phyloP scores from a whole-genome alignment of 2,329 filamentous ascomycete genomes.

The Phaeosphaeriaceae sp. region DNA sequence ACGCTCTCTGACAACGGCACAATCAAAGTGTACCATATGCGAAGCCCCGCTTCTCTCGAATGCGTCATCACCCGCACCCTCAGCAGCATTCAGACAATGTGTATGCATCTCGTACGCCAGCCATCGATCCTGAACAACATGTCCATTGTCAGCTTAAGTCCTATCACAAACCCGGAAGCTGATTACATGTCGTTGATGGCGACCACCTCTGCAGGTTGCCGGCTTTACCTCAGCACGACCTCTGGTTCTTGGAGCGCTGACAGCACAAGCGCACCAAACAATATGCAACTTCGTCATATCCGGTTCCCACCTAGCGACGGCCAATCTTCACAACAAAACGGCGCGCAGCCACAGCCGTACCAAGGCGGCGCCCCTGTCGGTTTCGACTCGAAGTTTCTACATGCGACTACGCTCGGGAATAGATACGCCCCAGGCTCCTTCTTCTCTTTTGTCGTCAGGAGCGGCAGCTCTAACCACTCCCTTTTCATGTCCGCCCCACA shows the following conservation, averaged over 20 bases:
- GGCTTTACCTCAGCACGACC: slow-evolving; percentile 90
- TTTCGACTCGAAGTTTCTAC: slow-evolving; percentile 35
- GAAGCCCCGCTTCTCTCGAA: slow-evolving; percentile 61
- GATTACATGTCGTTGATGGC: slow-evolving; percentile 88
- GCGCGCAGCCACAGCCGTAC: slow-evolving; percentile 41
- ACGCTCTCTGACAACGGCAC: slow-evolving; percentile 87
- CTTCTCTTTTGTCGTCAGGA: slow-evolving; percentile 77
- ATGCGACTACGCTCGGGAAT: slow-evolving; percentile 55
- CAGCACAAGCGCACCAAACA: slow-evolving; percentile 76
- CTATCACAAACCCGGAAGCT: slow-evolving; percentile 80
- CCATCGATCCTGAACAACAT: slow-evolving; percentile 73
- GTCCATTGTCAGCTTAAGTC: slow-evolving; percentile 81
- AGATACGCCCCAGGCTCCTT: slow-evolving; percentile 89
- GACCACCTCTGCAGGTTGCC: slow-evolving; percentile 86
- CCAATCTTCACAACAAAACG: slow-evolving; percentile 24
- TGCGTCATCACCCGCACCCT: slow-evolving; percentile 64
- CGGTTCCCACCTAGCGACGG: slow-evolving; percentile 78
- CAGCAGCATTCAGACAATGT: slow-evolving; percentile 67
- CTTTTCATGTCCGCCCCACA: slow-evolving; percentile 90
- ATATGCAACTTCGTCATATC: slow-evolving; percentile 97
- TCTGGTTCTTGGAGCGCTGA: slow-evolving; percentile 72
- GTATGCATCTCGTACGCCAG: slow-evolving; percentile 81
- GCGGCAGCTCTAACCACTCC: slow-evolving; percentile 65
- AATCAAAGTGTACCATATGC: slow-evolving; percentile 90
- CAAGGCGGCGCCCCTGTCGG: slow-evolving; percentile 33